These are phyloP conservation scores for Rhododendron williamsianum DNA, from an alignment of 148 eudicot species.

Conservation along the genomic window DNA sequence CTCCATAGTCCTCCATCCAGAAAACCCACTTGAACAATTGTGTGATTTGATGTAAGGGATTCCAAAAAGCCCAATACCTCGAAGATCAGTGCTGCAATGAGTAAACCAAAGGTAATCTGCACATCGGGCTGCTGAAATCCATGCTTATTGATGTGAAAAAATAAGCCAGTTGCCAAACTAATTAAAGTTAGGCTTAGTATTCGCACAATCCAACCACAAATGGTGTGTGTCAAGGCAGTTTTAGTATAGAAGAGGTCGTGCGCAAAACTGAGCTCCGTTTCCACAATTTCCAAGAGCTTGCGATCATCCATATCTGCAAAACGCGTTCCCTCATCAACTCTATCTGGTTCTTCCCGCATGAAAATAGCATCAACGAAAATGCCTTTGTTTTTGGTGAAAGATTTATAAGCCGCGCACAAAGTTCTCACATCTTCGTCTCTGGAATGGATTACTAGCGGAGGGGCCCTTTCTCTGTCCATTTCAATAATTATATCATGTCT, in stretches of 20 bases:
- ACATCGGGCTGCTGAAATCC: not conserved
- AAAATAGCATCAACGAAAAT: not conserved
- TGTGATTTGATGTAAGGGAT: not conserved
- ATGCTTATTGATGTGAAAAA: not conserved
- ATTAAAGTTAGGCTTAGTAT: not conserved
- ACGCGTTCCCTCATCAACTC: too few relatives aligned
- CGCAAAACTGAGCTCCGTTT: slow-evolving; percentile 6
- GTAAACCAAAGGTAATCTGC: not conserved
- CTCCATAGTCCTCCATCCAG: not conserved
- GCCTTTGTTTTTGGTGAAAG: not conserved
- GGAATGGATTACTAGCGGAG: too few relatives aligned
- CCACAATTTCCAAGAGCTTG: not conserved
- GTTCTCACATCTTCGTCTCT: too few relatives aligned
- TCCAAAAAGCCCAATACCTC: not conserved
- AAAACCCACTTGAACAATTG: not conserved
- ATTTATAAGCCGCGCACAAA: not conserved
- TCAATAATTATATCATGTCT: too few relatives aligned
- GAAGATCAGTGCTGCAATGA: not conserved
- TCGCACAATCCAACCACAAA: not conserved
- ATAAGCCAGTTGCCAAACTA: not conserved
- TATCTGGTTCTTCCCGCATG: too few relatives aligned
- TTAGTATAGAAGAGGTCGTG: not conserved
- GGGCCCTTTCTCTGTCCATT: too few relatives aligned
- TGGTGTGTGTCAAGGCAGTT: not conserved
- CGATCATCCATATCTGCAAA: not conserved